Evolutionary conservation across 345 rosid genomes (phyloP), one percentile per base, ranked within the genome.

Genomic region (Geranium rotundifolium): DNA sequence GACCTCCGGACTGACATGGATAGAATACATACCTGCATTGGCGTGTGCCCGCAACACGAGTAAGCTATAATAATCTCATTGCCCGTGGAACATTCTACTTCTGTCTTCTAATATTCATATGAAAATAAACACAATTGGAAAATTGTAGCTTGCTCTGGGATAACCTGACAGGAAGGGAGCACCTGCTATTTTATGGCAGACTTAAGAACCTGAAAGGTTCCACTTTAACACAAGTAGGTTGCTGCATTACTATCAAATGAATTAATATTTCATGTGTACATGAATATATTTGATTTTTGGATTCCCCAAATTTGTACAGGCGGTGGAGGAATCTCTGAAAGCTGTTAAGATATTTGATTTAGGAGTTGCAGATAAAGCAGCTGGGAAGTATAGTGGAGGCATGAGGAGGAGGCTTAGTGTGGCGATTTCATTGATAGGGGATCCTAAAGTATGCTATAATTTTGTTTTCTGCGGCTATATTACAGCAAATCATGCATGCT

Each of bases 381-480:
- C 91, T 34, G 90, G 95, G 6, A 90, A 90, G 69, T 93, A 90
- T 69, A 93, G 97, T 37, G 97, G 99, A 67, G 99, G 99, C 39
- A 90, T 93, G 97, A 93, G 90, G 75, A 86, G 99, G 77, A 82
- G 99, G 76, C 95, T 93, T 14, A 93, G 99, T 66, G 99, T 90
- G 60, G 96, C 97, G 59, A 90, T 93, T 60, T 90, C 99, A 52
- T 81, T 90, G 65, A 93, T 93, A n/a, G 99, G 99, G 23, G 83
- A 85, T 69, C 99, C 97, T 58, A 93, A 82, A 78, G 99, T 88
- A 73, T 23, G 74, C 59, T 27, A 61, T 19, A 5, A 14, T 52
- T 58, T 56, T 63, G 56, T 14, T 16, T 8, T 14, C 14, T 46
- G 12, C 52, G 8, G 14, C 0, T 14, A 46, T 46, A 46, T 9